Conservation (phyloP, 2,329 filamentous ascomycete species). For the Fusarium oligoseptatum region DNA sequence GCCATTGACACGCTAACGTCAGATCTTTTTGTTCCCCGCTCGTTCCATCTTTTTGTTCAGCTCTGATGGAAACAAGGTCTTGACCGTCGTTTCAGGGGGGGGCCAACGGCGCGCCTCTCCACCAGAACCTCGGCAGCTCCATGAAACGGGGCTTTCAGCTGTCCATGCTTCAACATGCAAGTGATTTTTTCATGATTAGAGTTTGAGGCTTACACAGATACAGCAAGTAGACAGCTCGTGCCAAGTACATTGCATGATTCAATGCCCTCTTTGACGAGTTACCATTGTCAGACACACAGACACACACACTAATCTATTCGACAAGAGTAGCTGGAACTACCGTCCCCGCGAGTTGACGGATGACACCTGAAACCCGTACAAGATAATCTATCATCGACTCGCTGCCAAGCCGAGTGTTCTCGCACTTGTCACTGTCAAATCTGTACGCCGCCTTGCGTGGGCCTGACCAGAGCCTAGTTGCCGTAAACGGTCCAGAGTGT, state of each 20-base stretch:
- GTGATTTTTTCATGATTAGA: neutral
- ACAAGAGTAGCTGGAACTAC: conserved; percentile 29
- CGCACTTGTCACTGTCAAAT: neutral
- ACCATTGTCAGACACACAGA: neutral
- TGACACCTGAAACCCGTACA: conserved; percentile 6
- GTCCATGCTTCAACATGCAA: neutral
- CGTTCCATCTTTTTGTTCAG: neutral
- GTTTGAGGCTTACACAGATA: neutral
- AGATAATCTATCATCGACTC: conserved; percentile 19
- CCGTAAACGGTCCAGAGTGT: neutral
- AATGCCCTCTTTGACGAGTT: neutral
- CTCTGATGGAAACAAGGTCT: neutral
- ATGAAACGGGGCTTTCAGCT: conserved; percentile 1
- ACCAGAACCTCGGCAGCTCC: neutral
- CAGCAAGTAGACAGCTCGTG: neutral
- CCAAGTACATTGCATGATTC: neutral
- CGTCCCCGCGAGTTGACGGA: conserved; percentile 7
- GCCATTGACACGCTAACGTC: neutral
- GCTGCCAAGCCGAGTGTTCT: neutral
- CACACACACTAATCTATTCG: neutral
- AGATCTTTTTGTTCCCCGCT: neutral
- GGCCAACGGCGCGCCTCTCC: neutral
- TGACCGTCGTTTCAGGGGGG: conserved; percentile 4
- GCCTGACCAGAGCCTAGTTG: conserved; percentile 33
- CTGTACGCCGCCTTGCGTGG: conserved; percentile 24